phyloP scores from a whole-genome alignment of 1,139 yeast species.

The Candida pseudoviswanathii region DNA sequence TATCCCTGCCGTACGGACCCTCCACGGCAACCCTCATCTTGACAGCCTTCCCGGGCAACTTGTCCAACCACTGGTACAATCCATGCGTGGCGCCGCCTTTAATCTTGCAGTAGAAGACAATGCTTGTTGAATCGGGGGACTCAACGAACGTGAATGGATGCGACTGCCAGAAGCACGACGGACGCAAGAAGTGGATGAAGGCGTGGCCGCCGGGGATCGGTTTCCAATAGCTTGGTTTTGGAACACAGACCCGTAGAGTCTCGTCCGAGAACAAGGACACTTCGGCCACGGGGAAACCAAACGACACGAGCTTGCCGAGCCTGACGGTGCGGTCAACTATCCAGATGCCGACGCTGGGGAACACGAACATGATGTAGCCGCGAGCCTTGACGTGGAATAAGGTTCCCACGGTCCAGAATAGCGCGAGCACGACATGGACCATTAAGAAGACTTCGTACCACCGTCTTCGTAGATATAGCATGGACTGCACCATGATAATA shows the following conservation, averaged over 20 bases:
- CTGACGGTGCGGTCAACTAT: constrained; percentile 43
- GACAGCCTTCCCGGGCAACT: constrained; percentile 25
- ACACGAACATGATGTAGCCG: constrained; percentile 44
- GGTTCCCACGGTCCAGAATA: constrained; percentile 42
- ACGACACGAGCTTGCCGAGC: constrained; percentile 31
- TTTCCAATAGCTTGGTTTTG: constrained; percentile 44
- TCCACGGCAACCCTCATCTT: constrained; percentile 43
- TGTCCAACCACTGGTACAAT: constrained; percentile 30
- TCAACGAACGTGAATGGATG: constrained; percentile 44
- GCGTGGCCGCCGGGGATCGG: constrained; percentile 56
- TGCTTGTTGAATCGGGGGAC: constrained; percentile 23
- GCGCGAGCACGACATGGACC: constrained; percentile 46
- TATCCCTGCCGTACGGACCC: constrained; percentile 44
- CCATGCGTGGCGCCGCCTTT: constrained; percentile 42
- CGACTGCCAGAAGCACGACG: constrained; percentile 43
- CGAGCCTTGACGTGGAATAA: constrained; percentile 44
- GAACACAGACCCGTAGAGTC: constrained; percentile 42
- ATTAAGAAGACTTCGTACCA: constrained; percentile 49
- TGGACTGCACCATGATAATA: constrained; percentile 44
- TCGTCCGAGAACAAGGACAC: constrained; percentile 47
- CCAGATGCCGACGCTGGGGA: constrained; percentile 47
- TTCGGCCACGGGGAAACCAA: constrained; percentile 51
- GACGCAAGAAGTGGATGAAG: constrained; percentile 46
- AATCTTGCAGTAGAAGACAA: constrained; percentile 35
- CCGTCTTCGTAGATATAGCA: constrained; percentile 40